These are phyloP conservation scores for Aureobasidium sp. DNA, from an alignment of 2,329 filamentous ascomycete species.

Conservation along the genomic window DNA sequence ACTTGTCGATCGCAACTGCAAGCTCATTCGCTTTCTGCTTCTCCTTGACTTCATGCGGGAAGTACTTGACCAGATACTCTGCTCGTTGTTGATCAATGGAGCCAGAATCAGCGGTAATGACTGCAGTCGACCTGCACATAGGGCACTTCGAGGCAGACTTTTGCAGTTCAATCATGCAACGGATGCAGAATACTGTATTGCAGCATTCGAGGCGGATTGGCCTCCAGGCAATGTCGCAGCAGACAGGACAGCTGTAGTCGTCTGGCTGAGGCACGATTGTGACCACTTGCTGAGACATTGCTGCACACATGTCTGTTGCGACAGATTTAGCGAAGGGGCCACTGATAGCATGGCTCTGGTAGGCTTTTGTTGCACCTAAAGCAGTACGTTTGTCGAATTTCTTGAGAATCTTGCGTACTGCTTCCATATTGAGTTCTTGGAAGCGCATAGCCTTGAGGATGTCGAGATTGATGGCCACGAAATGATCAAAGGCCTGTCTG, in stretches of 20 bases:
- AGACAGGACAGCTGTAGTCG: slow-evolving; percentile 77
- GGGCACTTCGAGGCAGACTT: slow-evolving; percentile 64
- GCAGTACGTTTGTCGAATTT: slow-evolving; percentile 87
- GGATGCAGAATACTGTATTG: slow-evolving; percentile 73
- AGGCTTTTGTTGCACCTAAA: slow-evolving; percentile 58
- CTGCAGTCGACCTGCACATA: slow-evolving; percentile 64
- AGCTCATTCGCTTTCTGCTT: slow-evolving; percentile 62
- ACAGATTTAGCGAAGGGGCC: slow-evolving; percentile 60
- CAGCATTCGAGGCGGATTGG: slow-evolving; percentile 68
- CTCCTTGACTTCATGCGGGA: slow-evolving; percentile 63
- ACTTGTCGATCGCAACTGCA: slow-evolving; percentile 54
- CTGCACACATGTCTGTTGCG: slow-evolving; percentile 67
- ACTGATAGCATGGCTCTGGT: slow-evolving; percentile 37
- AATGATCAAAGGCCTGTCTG: slow-evolving; percentile 56
- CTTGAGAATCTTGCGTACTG: slow-evolving; percentile 77
- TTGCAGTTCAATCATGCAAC: slow-evolving; percentile 75
- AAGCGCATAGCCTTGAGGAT: slow-evolving; percentile 78
- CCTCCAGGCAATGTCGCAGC: slow-evolving; percentile 70
- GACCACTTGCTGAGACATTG: slow-evolving; percentile 66
- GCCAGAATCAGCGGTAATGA: slow-evolving; percentile 62
- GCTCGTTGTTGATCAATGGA: slow-evolving; percentile 64
- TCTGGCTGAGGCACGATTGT: slow-evolving; percentile 72
- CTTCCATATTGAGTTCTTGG: slow-evolving; percentile 73
- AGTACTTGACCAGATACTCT: slow-evolving; percentile 66
- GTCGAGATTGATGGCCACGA: slow-evolving; percentile 64